phyloP scores from a whole-genome alignment of 139 green algal species.

The Tetraselmis striata region DNA sequence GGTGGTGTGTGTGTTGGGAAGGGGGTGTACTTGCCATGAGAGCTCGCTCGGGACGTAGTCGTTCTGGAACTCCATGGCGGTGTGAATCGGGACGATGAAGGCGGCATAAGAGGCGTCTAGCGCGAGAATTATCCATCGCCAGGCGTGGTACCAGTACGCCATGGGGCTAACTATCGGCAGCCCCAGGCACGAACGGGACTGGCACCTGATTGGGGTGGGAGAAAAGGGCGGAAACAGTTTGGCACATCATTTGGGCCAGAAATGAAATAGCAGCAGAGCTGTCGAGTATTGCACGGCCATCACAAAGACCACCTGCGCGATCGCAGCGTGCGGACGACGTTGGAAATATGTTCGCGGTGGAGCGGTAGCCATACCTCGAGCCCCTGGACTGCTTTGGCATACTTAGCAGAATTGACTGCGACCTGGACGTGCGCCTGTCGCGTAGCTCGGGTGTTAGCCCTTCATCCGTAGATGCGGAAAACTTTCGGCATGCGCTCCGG shows the following conservation, averaged over 20 bases:
- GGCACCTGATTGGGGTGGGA: not conserved
- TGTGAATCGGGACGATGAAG: not conserved
- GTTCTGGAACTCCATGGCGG: not conserved
- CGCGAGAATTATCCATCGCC: not conserved
- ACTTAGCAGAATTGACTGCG: not conserved
- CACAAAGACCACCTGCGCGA: not conserved
- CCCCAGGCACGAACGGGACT: not conserved
- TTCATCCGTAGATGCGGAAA: too few relatives aligned
- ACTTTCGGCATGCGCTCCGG: not conserved
- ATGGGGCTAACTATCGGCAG: not conserved
- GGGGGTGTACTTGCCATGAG: not conserved
- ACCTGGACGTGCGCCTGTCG: not conserved
- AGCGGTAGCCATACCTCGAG: too few relatives aligned
- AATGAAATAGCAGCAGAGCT: not conserved
- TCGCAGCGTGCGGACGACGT: not conserved
- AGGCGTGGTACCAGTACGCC: not conserved
- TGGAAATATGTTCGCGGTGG: too few relatives aligned
- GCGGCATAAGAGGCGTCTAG: not conserved
- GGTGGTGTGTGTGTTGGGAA: not conserved
- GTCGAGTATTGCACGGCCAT: not conserved
- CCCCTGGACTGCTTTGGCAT: too few relatives aligned
- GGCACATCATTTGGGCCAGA: not conserved
- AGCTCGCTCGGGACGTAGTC: too few relatives aligned
- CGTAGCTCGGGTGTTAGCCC: too few relatives aligned
- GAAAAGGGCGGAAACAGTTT: not conserved